Evolutionary conservation across 176 grass and related monocot species (phyloP), one percentile per base, ranked within the genome.

Genomic region (Pontederia crassipes): DNA sequence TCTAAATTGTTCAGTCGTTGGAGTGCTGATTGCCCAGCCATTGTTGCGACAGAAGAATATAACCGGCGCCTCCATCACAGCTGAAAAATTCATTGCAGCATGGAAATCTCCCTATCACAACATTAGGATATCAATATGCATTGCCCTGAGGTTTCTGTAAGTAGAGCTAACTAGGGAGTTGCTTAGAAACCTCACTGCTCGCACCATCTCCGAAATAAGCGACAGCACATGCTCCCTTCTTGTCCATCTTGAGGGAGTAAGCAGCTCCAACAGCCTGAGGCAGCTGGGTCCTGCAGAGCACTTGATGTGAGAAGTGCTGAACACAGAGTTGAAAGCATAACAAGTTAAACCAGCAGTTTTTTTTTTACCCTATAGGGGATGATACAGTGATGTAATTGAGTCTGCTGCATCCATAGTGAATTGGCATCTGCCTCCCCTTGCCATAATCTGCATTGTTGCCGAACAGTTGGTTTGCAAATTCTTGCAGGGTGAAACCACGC

Each of bases 21-120:
- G 89, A 47, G 89, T 95, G 62, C 89, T 95, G 70, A 95, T 95
- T 40, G 89, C 89, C 89, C 89, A 95, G 24, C 89, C 89, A 80
- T 95, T 95, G 70, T 89, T 95, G 26, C 89, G 85, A 69, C 89
- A 95, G 78, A 86, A 95, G 82, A 95, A 95, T 65, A 95, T 79
- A 48, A 89, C 76, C 1, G 89, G 89, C 9, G 78, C 77, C 64
- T 95, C 89, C 60, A 64, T 65, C 50, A 95, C 89, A 52, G 89
- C 89, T 52, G 89, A 82, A 64, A 95, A 89, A 72, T 95, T 95
- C 17, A 95, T 52, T 11, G 82, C 89, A 10, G 89, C 89, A 65
- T 95, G 89, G 69, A 95, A 95, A 61, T 95, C 85, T 59, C 89
- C 89, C 89, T 95, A 60, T 40, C 32, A 40, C 32, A 40, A 40